Evolutionary conservation across 352 stramenopile species (phyloP).

Genomic region (Globisporangium camurandrum): DNA sequence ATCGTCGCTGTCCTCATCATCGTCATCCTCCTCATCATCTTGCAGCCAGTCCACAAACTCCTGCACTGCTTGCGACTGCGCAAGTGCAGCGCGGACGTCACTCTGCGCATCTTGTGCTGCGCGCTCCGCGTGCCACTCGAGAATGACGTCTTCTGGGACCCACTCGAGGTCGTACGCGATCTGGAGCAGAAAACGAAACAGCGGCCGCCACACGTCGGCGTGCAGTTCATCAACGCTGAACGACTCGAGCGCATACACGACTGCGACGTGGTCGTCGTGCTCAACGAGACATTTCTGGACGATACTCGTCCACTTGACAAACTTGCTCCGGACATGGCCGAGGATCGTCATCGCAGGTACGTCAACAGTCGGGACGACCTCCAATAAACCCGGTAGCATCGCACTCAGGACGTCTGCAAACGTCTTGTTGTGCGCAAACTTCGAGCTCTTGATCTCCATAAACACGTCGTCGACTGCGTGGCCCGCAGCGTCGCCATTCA

Average conservation of each 20-base stretch:
- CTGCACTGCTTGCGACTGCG: conserved; percentile 69
- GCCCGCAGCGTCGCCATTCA: conserved; percentile 57
- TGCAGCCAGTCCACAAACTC: conserved; percentile 94
- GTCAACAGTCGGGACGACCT: conserved; percentile 45
- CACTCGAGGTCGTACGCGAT: conserved; percentile 92
- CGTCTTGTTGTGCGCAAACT: conserved; percentile 89
- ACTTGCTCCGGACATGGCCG: conserved; percentile 68
- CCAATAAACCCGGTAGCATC: conserved; percentile 66
- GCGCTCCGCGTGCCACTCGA: conserved; percentile 79
- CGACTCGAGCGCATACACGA: conserved; percentile 48
- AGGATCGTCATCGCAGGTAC: conserved; percentile 65
- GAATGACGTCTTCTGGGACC: conserved; percentile 89
- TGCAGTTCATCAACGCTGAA: conserved; percentile 44
- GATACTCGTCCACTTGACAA: conserved; percentile 87
- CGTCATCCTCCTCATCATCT: conserved; percentile 51
- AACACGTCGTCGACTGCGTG: conserved; percentile 87
- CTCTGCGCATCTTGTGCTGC: conserved; percentile 27
- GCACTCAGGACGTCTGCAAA: conserved; percentile 74
- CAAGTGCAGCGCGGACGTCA: conserved; percentile 29
- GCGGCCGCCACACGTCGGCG: conserved; percentile 43
- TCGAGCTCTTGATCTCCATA: conserved; percentile 92
- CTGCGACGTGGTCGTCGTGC: conserved; percentile 54
- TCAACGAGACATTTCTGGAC: conserved; percentile 88
- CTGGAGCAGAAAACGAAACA: conserved; percentile 93
- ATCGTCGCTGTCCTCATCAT: conserved; percentile 32